These are phyloP conservation scores for Cercospora sesami DNA, from an alignment of 2,329 filamentous ascomycete species.

Conservation along the genomic window DNA sequence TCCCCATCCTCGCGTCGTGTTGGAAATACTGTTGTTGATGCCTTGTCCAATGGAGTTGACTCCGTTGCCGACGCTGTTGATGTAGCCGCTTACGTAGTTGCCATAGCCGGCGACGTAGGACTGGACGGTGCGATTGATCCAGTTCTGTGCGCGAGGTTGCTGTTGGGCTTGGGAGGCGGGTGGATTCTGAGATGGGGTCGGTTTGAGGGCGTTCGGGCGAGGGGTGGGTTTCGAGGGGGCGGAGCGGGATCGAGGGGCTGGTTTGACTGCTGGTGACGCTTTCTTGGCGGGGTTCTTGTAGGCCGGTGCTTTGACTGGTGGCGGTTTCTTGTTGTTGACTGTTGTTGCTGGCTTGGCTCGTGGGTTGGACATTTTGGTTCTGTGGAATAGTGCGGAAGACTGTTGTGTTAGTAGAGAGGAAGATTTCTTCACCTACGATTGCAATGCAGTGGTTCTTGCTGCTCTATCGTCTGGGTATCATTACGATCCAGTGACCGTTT, in stretches of 20 bases:
- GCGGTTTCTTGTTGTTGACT: conserved; percentile 13
- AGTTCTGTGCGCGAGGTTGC: conserved; percentile 40
- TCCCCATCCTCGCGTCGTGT: conserved; percentile 49
- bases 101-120: conserved; percentile 47
- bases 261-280: conserved; percentile 3
- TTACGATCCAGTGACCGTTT: conserved; percentile 14
- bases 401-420: background rate
- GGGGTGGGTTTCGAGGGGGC: conserved; percentile 15
- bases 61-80: conserved; percentile 48
- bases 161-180: conserved; percentile 8
- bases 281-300: conserved; percentile 22
- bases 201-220: conserved; percentile 10
- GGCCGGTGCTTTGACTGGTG: conserved; percentile 18
- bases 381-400: background rate
- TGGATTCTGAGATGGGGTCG: conserved; percentile 22
- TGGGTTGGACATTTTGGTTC: conserved; percentile 18
- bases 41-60: conserved; percentile 51
- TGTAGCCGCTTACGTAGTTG: conserved; percentile 46
- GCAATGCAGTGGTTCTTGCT: conserved; percentile 7
- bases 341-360: conserved; percentile 19
- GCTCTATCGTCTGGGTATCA: background rate
- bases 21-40: conserved; percentile 46
- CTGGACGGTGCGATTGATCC: conserved; percentile 49
- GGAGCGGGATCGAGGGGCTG: conserved; percentile 14
- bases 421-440: conserved; percentile 1